A percentile compares a stretch with the other conserved stretches of the same genome.
Evolutionary conservation across 1,284 basidiomycete species (phyloP).

Genomic region (Tilletia setariae): DNA sequence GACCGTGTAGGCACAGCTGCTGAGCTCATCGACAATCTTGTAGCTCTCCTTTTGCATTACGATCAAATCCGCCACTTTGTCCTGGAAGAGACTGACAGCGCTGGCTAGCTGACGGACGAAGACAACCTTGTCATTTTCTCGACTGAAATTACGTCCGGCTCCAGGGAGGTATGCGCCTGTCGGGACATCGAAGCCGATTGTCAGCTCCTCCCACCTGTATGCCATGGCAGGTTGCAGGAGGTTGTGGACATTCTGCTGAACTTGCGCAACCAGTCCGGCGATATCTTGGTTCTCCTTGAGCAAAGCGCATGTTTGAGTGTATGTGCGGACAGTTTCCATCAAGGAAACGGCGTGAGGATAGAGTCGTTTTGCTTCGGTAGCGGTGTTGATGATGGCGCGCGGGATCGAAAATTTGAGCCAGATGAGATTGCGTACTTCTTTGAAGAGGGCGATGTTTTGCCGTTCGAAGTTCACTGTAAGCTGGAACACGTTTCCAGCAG

Average conservation of each 20-base stretch:
- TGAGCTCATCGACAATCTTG: constrained; percentile 77
- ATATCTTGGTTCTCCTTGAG: constrained; percentile 80
- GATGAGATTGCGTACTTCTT: constrained; percentile 90
- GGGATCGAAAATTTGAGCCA: constrained; percentile 96
- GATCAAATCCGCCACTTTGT: constrained; percentile 90
- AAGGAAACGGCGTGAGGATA: constrained; percentile 90
- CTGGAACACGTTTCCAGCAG: constrained; percentile 62
- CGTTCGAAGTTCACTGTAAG: constrained; percentile 95
- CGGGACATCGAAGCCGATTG: constrained; percentile 43
- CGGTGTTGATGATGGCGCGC: constrained; percentile 89
- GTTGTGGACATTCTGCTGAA: constrained; percentile 40
- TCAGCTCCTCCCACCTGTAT: constrained; percentile 92
- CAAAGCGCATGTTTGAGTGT: constrained; percentile 86
- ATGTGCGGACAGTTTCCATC: constrained; percentile 96
- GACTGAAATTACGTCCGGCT: constrained; percentile 55
- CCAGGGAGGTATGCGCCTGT: constrained; percentile 57
- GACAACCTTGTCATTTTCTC: constrained; percentile 79
- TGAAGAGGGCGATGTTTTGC: constrained; percentile 95
- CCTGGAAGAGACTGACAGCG: constrained; percentile 71
- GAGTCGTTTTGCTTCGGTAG: constrained; percentile 94
- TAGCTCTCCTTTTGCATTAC: constrained; percentile 83
- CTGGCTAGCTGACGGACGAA: constrained; percentile 94
- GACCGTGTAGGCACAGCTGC: constrained; percentile 76
- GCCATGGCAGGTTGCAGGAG: constrained; percentile 62
- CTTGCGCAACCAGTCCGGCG: constrained; percentile 66